Base-by-base conservation (phyloP, 225 moss, liverwort and hornwort genomes). In the Pseudisothecium myosuroides region DNA sequence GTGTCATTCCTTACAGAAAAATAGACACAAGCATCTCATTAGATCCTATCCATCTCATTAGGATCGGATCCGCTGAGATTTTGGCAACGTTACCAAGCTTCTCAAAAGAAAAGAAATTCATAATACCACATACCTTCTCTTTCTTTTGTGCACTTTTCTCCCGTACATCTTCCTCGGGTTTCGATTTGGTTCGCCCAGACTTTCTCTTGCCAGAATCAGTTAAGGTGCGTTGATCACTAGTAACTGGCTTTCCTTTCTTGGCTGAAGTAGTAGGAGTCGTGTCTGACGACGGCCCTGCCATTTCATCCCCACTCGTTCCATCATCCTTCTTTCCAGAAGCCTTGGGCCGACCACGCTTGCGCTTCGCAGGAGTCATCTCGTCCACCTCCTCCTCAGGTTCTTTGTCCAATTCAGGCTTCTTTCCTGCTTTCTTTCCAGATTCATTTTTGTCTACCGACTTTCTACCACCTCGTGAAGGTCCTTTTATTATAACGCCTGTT, bases 331-430 rank as follows among this genome's bases (percentile, higher is more conserved):
- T 92, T 28, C 82, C 91, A 76, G 88, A 83, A 58, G 88, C 91
- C 92, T 96, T 97, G 31, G 97, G 98, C 49, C 97, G 92, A 49
- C 97, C 98, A 79, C 97, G 92, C 90, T 96, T 98, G 58, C 95
- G 95, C 91, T 94, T 97, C 61, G 95, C 92, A 77, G 95, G 89
- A 83, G 91, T 90, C 76, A 87, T 90, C 76, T 87, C 93, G 41
- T 93, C 93, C 87, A 90, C 79, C 56, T 89, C 91, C 63, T 91
- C 92, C 32, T 81, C 87, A 61, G 85, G 90, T 81, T 94, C 94
- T 83, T 92, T 94, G 47, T 95, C 95, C 87, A 92, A 87, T 41
- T 95, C 94, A 66, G 90, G 81, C 82, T 94, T 96, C 92, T 93
- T 94, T 81, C 88, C 90, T 74, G 87, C 86, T 90, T 94, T 98